Conservation (phyloP, 805 yeast genomes). For the Barnettozyma siamensis region DNA sequence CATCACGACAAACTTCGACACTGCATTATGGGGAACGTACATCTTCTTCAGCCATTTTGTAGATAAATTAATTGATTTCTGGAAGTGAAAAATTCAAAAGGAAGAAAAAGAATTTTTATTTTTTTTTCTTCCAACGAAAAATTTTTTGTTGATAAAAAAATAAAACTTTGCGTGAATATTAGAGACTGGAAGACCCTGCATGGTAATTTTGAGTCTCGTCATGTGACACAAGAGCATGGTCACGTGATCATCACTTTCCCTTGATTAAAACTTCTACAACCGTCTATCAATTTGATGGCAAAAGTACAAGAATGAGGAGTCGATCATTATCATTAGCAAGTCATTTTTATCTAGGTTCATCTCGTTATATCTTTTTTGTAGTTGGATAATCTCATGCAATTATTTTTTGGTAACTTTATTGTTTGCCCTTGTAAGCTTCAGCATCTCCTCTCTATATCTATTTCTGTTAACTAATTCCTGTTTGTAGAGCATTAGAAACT, state of each 20-base stretch:
- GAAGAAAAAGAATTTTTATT: conserved; percentile 2
- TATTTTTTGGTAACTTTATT: too few species aligned
- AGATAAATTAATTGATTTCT: conserved; percentile 3
- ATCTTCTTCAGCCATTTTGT: conserved; percentile 28
- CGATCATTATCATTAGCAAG: too few species aligned
- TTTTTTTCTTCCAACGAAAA: conserved; percentile 5
- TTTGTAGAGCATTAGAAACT: conserved; percentile 2
- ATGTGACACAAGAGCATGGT: not conserved
- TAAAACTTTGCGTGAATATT: not conserved
- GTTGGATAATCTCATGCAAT: too few species aligned
- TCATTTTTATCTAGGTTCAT: not conserved
- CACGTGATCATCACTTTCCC: not conserved
- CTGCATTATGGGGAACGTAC: conserved; percentile 18
- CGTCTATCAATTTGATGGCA: too few species aligned
- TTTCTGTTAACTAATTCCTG: not conserved
- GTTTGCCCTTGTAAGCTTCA: not conserved
- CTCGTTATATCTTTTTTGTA: too few species aligned
- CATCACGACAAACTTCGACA: not conserved
- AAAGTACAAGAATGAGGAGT: too few species aligned
- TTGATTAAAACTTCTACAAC: too few species aligned
- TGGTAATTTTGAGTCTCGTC: not conserved
- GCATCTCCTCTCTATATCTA: not conserved
- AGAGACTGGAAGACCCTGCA: not conserved
- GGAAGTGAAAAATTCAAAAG: conserved; percentile 4
- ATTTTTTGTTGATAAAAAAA: not conserved